Conservation (phyloP, 2,329 filamentous ascomycete species). For the Aspergillus persii region DNA sequence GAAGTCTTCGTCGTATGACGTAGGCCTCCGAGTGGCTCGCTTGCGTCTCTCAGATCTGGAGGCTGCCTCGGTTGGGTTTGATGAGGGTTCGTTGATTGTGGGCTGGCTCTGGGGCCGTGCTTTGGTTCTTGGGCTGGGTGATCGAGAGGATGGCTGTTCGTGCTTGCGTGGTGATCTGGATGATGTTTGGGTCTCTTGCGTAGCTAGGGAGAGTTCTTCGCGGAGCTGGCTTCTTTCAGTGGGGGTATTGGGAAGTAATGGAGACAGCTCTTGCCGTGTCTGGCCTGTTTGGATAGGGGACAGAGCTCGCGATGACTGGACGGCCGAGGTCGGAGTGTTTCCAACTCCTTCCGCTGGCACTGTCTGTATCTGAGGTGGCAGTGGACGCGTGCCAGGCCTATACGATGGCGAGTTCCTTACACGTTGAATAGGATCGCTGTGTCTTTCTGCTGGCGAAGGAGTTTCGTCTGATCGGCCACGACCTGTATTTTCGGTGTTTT, state of each 20-base stretch:
- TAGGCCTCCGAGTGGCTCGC: too few relatives aligned
- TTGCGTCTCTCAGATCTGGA: too few relatives aligned
- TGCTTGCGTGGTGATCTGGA: too few relatives aligned
- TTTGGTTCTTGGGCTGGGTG: too few relatives aligned
- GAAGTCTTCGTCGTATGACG: too few relatives aligned
- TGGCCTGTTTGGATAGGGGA: not conserved
- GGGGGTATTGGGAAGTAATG: not conserved
- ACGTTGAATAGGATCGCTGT: not conserved
- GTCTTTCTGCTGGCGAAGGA: not conserved
- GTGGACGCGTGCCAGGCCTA: not conserved
- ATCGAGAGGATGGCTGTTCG: too few relatives aligned
- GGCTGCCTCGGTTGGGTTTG: too few relatives aligned
- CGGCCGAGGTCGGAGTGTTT: not conserved
- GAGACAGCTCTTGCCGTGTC: not conserved
- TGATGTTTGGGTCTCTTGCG: not conserved
- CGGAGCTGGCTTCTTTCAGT: not conserved
- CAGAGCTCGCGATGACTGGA: too few relatives aligned
- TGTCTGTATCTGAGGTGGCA: not conserved
- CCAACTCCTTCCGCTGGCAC: too few relatives aligned
- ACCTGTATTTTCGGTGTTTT: not conserved
- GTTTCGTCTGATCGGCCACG: too few relatives aligned
- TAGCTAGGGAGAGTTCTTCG: not conserved
- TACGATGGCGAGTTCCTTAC: not conserved
- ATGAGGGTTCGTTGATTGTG: too few relatives aligned
- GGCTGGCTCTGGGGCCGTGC: too few relatives aligned